Evolutionary conservation across 1,284 basidiomycete genomes (phyloP).

Genomic region (Ustilago cynodontis): DNA sequence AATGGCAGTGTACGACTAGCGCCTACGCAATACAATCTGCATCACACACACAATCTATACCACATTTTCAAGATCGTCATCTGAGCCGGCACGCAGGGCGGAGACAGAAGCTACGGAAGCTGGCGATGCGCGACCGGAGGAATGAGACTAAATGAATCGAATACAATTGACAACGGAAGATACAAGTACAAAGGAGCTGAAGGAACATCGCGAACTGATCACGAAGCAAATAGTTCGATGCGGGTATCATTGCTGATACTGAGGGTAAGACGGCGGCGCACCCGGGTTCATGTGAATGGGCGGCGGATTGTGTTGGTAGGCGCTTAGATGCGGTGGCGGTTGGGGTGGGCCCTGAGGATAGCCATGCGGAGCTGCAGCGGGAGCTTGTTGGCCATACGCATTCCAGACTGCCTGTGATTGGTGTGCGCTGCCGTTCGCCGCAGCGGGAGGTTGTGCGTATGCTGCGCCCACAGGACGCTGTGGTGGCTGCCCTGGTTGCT

Average conservation of each 20-base stretch:
- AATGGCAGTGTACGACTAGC: not conserved
- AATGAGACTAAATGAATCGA: not conserved
- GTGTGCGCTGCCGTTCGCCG: slow-evolving; percentile 6
- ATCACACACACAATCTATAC: not conserved
- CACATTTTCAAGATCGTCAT: not conserved
- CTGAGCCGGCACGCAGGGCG: not conserved
- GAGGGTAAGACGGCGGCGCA: slow-evolving; percentile 27
- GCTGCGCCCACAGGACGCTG: slow-evolving; percentile 14
- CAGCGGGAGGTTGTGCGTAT: slow-evolving; percentile 1
- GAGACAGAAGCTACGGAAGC: too few relatives aligned
- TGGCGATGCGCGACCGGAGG: too few relatives aligned
- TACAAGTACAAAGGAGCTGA: slow-evolving; percentile 33
- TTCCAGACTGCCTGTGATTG: slow-evolving; percentile 17
- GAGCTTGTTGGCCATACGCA: slow-evolving; percentile 13
- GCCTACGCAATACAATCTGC: too few relatives aligned
- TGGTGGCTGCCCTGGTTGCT: slow-evolving; percentile 11
- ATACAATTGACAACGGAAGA: slow-evolving; percentile 1
- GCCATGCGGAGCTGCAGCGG: not conserved
- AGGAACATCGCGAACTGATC: not conserved
- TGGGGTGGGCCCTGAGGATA: slow-evolving; percentile 18
- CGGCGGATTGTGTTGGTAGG: slow-evolving; percentile 23
- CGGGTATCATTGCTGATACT: slow-evolving; percentile 18
- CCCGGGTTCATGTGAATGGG: slow-evolving; percentile 32
- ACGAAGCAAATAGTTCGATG: not conserved
- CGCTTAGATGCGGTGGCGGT: slow-evolving; percentile 10